Conservation (phyloP, 2,329 filamentous ascomycete species). For the Ophiostoma perfectum region DNA sequence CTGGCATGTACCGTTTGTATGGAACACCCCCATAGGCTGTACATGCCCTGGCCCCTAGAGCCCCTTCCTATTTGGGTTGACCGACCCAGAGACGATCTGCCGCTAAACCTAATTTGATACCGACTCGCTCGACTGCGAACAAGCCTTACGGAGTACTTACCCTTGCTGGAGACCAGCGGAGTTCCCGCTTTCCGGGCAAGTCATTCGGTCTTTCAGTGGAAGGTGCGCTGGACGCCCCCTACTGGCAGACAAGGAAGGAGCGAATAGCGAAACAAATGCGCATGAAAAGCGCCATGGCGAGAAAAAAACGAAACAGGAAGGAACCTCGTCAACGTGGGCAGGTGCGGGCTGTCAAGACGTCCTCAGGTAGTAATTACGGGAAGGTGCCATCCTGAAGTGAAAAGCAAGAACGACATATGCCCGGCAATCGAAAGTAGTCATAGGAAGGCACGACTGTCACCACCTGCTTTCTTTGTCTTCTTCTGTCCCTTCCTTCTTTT, state of each 20-base stretch:
- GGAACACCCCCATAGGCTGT: constrained; percentile 6
- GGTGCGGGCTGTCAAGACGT: background rate
- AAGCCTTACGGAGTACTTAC: background rate
- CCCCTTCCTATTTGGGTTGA: constrained; percentile 23
- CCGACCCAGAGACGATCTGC: constrained; percentile 22
- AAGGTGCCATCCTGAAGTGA: background rate
- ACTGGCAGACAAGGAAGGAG: background rate
- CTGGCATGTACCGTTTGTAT: background rate
- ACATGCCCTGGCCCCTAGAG: background rate
- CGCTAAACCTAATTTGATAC: constrained; percentile 36
- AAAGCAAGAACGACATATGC: background rate
- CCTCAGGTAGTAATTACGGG: background rate
- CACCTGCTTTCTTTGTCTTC: background rate
- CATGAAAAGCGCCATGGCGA: background rate
- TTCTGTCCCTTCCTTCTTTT: background rate
- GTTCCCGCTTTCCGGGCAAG: background rate
- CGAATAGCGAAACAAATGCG: background rate
- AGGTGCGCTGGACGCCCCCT: background rate
- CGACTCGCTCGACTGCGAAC: constrained; percentile 27
- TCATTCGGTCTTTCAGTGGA: background rate
- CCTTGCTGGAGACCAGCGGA: constrained; percentile 14
- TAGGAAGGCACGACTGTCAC: background rate
- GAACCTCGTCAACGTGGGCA: constrained; percentile 2
- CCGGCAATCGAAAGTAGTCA: background rate
- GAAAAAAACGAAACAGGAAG: background rate